phyloP scores from a whole-genome alignment of 2,329 filamentous ascomycete species.

The Westerdykella aurantiaca region DNA sequence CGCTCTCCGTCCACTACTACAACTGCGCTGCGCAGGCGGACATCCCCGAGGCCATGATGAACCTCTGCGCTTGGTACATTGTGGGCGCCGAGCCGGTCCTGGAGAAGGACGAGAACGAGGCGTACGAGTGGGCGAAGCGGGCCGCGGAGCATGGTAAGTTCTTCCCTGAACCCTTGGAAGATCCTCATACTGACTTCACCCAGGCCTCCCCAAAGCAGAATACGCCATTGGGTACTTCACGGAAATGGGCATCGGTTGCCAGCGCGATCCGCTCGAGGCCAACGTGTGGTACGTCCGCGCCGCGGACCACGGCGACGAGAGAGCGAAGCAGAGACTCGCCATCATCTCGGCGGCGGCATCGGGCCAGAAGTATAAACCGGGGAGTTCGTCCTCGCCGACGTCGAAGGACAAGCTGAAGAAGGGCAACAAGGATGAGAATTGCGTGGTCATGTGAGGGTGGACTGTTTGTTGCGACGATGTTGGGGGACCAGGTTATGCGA shows the following conservation, averaged over 20 bases:
- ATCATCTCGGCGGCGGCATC: slow-evolving; percentile 80
- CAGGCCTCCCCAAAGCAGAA: slow-evolving; percentile 66
- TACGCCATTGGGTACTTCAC: slow-evolving; percentile 97
- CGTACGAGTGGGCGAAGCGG: slow-evolving; percentile 89
- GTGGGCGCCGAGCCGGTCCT: slow-evolving; percentile 87
- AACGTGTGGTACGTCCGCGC: slow-evolving; percentile 99
- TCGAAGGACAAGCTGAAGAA: slow-evolving; percentile 33
- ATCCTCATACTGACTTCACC: slow-evolving; percentile 12
- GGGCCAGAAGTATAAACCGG: slow-evolving; percentile 36
- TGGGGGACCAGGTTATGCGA: not conserved
- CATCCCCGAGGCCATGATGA: slow-evolving; percentile 91
- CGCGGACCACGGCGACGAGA: slow-evolving; percentile 83
- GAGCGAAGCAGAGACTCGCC: slow-evolving; percentile 77
- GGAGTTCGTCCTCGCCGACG: slow-evolving; percentile 4
- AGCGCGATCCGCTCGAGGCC: slow-evolving; percentile 87
- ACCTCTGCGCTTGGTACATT: slow-evolving; percentile 97
- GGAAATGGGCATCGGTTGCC: slow-evolving; percentile 95
- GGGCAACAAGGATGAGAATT: slow-evolving; percentile 34
- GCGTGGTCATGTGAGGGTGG: slow-evolving; percentile 31
- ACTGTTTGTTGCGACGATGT: too few species aligned
- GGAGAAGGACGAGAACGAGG: slow-evolving; percentile 92
- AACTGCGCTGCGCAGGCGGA: slow-evolving; percentile 82
- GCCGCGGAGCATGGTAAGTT: slow-evolving; percentile 77
- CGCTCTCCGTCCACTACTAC: slow-evolving; percentile 95
- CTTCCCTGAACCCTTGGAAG: not conserved